phyloP scores from a whole-genome alignment of 2,329 filamentous ascomycete species.

The Cladophialophora immunda region DNA sequence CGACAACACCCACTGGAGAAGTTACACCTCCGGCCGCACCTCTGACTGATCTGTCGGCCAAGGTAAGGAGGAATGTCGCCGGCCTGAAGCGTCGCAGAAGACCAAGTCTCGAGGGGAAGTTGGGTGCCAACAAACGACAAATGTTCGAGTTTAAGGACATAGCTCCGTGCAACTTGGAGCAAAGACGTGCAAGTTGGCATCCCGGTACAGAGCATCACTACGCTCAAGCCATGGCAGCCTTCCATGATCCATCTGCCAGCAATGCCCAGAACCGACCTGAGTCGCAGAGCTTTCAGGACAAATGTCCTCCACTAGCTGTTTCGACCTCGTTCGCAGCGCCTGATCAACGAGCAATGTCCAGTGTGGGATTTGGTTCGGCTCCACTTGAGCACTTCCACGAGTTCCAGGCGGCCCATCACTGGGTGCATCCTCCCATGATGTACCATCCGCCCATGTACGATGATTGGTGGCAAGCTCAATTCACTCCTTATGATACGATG shows the following conservation, averaged over 20 bases:
- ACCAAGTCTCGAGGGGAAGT: slow-evolving; percentile 10
- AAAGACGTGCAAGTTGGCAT: slow-evolving; percentile 18
- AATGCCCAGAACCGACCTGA: slow-evolving; percentile 22
- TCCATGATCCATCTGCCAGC: slow-evolving; percentile 18
- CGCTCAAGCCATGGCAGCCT: slow-evolving; percentile 22
- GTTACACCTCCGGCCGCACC: background rate
- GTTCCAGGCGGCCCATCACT: slow-evolving; percentile 17
- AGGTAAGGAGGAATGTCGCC: background rate
- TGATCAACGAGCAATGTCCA: slow-evolving; percentile 26
- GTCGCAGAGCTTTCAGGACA: slow-evolving; percentile 21
- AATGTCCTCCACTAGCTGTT: slow-evolving; percentile 21
- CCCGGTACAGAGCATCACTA: slow-evolving; percentile 18
- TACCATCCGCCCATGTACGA: slow-evolving; percentile 32
- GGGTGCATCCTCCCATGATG: slow-evolving; percentile 29
- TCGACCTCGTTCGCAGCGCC: slow-evolving; percentile 25
- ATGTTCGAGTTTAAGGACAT: slow-evolving; percentile 3
- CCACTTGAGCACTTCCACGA: slow-evolving; percentile 12
- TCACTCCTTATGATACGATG: slow-evolving; percentile 9
- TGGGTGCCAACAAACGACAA: slow-evolving; percentile 20
- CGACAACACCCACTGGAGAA: background rate
- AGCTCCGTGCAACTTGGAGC: slow-evolving; percentile 8
- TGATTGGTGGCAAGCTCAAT: slow-evolving; percentile 25
- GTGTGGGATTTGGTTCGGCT: slow-evolving; percentile 15
- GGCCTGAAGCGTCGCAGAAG: slow-evolving; percentile 21
- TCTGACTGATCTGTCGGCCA: background rate